Evolutionary conservation across 2,329 filamentous ascomycete species (phyloP).

Genomic region (Colletotrichum trifolii): DNA sequence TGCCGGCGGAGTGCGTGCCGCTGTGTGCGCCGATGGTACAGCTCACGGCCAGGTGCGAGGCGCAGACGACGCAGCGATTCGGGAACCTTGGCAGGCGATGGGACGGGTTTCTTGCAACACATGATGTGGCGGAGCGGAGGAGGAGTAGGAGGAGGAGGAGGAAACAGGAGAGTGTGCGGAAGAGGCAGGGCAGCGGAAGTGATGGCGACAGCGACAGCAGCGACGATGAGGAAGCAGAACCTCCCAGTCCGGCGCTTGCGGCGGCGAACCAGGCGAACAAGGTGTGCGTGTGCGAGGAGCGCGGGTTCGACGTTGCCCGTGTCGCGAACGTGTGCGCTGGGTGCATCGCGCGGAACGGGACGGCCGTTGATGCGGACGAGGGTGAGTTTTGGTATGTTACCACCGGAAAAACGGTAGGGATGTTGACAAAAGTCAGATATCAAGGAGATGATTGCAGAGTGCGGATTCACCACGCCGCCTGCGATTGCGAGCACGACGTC

Average conservation of each 20-base stretch:
- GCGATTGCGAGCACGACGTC: not conserved
- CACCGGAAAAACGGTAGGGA: not conserved
- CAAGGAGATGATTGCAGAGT: slow-evolving; percentile 27
- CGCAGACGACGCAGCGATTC: slow-evolving; percentile 6
- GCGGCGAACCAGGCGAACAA: not conserved
- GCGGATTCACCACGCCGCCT: slow-evolving; percentile 18
- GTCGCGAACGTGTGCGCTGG: slow-evolving; percentile 10
- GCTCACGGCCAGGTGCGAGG: slow-evolving; percentile 29
- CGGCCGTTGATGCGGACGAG: slow-evolving; percentile 21
- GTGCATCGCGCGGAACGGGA: slow-evolving; percentile 11
- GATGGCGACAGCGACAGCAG: not conserved
- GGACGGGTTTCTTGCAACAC: not conserved
- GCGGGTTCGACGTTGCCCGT: slow-evolving; percentile 14
- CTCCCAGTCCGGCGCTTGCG: not conserved
- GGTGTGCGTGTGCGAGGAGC: slow-evolving; percentile 26
- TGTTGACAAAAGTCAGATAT: slow-evolving; percentile 9
- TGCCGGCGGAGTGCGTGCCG: slow-evolving; percentile 22
- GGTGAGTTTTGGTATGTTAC: not conserved
- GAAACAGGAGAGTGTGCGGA: not conserved
- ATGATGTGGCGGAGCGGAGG: no score
- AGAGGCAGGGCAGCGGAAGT: slow-evolving; percentile 6
- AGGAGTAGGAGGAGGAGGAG: not conserved
- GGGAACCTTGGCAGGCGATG: slow-evolving; percentile 9
- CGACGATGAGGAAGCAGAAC: not conserved
- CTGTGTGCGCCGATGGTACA: slow-evolving; percentile 21